Evolutionary conservation across 2,329 filamentous ascomycete genomes (phyloP).

Genomic region (Diaporthe helianthi): DNA sequence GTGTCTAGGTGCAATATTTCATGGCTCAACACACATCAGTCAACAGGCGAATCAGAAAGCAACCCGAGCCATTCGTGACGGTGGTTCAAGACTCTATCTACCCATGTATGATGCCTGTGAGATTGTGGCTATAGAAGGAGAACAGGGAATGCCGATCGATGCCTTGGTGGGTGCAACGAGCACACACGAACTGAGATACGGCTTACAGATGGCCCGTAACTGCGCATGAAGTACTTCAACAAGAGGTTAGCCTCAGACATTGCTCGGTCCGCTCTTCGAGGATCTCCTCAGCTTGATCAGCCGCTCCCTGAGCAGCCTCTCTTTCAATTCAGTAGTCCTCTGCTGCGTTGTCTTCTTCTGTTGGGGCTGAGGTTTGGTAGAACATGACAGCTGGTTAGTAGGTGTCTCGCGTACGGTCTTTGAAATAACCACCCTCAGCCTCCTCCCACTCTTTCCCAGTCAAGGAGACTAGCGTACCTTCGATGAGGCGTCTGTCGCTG

Average conservation of each 20-base stretch:
- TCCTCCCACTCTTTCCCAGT: conserved; percentile 39
- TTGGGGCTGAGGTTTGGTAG: conserved; percentile 36
- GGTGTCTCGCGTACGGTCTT: conserved; percentile 37
- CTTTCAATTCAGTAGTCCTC: conserved; percentile 53
- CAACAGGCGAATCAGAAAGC: not conserved
- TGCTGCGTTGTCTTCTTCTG: conserved; percentile 49
- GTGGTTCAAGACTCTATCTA: not conserved
- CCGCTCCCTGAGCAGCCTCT: conserved; percentile 59
- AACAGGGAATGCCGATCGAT: not conserved
- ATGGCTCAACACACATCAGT: not conserved
- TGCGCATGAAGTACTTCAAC: conserved; percentile 31
- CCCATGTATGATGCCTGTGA: not conserved
- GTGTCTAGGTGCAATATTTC: not conserved
- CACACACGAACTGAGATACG: not conserved
- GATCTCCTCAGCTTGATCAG: conserved; percentile 62
- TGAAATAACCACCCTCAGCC: conserved; percentile 44
- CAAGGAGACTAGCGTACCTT: conserved; percentile 45
- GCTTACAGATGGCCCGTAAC: conserved; percentile 1
- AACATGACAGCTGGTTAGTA: conserved; percentile 41
- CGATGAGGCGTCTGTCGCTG: conserved; percentile 34
- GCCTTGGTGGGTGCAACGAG: not conserved
- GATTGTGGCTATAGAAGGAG: conserved; percentile 2
- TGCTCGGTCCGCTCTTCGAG: conserved; percentile 51
- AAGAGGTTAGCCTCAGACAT: conserved; percentile 54
- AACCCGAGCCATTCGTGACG: not conserved